phyloP scores from a whole-genome alignment of 495 filamentous ascomycete species.

The Aspergillus diversus region DNA sequence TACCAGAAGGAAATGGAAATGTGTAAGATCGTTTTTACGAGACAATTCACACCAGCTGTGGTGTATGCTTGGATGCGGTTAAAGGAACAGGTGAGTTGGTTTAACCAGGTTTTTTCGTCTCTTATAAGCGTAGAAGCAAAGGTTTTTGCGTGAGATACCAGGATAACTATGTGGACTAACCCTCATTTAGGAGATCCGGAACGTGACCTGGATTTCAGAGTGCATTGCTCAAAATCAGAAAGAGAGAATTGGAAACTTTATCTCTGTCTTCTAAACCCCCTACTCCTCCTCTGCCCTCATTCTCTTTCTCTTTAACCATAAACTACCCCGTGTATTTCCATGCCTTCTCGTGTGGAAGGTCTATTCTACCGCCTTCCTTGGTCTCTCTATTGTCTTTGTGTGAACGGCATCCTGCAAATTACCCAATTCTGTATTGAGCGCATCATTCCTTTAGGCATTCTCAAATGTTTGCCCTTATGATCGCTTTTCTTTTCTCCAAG shows the following conservation, averaged over 20 bases:
- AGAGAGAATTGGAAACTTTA: constrained; percentile 97
- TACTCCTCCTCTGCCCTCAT: constrained; percentile 16
- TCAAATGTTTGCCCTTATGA: constrained; percentile 13
- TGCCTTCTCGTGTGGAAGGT: constrained; percentile 5
- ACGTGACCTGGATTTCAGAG: constrained; percentile 99
- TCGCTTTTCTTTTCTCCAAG: constrained; percentile 28
- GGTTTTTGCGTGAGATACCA: no score
- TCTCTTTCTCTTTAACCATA: constrained; percentile 8
- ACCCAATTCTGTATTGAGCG: constrained; percentile 36
- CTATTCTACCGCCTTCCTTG: constrained; percentile 32
- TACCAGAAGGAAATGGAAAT: constrained; percentile 99
- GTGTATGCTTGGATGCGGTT: constrained; percentile 99
- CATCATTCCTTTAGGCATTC: constrained; percentile 28
- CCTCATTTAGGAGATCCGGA: constrained; percentile 85
- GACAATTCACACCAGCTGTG: constrained; percentile 93
- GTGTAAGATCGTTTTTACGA: constrained; percentile 89
- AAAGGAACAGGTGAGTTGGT: constrained; percentile 81
- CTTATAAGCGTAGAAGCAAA: background rate
- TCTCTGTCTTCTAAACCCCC: constrained; percentile 79
- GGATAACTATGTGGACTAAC: constrained; percentile 26
- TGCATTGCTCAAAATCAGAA: constrained; percentile 99
- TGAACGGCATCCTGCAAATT: constrained; percentile 13
- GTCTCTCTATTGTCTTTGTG: constrained; percentile 12
- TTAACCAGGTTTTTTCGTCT: background rate
- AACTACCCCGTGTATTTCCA: constrained; percentile 9